phyloP scores from a whole-genome alignment of 768 basidiomycete species.

The Mycena capillaripes region DNA sequence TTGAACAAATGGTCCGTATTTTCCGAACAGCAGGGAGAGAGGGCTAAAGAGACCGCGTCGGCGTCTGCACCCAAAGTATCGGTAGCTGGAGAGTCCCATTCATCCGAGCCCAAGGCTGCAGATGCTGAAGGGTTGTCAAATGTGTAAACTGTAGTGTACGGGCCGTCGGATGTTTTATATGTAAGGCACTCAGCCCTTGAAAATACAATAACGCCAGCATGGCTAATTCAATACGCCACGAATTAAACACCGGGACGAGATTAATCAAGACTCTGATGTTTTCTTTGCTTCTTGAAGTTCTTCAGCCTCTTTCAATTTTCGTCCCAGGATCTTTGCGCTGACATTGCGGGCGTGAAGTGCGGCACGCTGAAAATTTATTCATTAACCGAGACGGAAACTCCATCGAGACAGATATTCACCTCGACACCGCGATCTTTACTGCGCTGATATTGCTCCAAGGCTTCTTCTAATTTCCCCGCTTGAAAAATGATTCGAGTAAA shows the following conservation, averaged over 20 bases:
- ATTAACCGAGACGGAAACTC: neutral
- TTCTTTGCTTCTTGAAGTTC: constrained; percentile 46
- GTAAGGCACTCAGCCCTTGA: neutral
- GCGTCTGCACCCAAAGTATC: neutral
- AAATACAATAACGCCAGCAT: constrained; percentile 20
- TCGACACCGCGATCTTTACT: constrained; percentile 85
- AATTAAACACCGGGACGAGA: neutral
- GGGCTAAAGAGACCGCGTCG: neutral
- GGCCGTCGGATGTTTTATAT: constrained; percentile 20
- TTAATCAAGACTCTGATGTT: constrained; percentile 34
- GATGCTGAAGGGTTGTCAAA: neutral
- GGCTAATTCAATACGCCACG: constrained; percentile 7
- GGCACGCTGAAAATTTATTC: constrained; percentile 59
- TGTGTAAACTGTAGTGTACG: constrained; percentile 8
- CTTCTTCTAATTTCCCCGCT: constrained; percentile 85
- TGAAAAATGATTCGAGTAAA: constrained; percentile 52
- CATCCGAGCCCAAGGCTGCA: neutral
- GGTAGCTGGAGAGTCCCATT: neutral
- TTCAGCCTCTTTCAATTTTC: constrained; percentile 66
- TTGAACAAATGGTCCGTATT: constrained; percentile 20
- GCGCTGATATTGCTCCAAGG: constrained; percentile 84
- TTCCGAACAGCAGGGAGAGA: neutral
- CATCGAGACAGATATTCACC: constrained; percentile 10
- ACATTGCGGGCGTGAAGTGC: constrained; percentile 89
- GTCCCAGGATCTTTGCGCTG: constrained; percentile 83